Evolutionary conservation across 2,329 filamentous ascomycete species (phyloP).

Genomic region (Helotiales sp.): DNA sequence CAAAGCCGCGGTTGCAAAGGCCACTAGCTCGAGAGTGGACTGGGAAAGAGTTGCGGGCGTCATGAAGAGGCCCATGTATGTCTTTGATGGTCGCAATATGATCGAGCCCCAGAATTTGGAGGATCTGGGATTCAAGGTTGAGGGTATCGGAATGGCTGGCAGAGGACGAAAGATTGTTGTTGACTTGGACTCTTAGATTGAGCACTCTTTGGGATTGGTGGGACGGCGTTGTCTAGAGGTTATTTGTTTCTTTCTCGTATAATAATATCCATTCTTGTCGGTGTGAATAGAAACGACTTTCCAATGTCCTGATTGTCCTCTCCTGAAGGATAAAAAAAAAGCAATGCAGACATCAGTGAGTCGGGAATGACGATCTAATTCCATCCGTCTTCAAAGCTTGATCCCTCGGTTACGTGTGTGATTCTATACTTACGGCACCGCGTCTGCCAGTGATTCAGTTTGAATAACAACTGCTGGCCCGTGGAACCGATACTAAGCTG

Average conservation of each 20-base stretch:
- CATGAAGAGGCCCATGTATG: slow-evolving; percentile 53
- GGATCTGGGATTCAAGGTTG: slow-evolving; percentile 39
- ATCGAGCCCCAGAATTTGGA: slow-evolving; percentile 40
- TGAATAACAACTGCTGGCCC: no score
- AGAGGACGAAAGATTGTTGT: slow-evolving; percentile 9
- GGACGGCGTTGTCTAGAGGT: neutral
- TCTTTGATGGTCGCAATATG: slow-evolving; percentile 53
- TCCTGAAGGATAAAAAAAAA: neutral
- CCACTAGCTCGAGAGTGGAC: slow-evolving; percentile 45
- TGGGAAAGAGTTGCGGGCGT: slow-evolving; percentile 51
- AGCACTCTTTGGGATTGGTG: neutral
- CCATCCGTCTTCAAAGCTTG: no score
- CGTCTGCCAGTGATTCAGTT: no score
- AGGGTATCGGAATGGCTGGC: slow-evolving; percentile 30
- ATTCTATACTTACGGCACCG: no score
- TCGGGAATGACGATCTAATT: neutral
- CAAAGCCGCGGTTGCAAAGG: slow-evolving; percentile 13
- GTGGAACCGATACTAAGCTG: no score
- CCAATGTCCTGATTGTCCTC: neutral
- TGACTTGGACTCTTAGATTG: slow-evolving; percentile 7
- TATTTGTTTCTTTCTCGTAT: neutral
- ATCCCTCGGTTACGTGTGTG: no score
- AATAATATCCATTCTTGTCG: neutral
- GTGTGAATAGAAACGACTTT: neutral
- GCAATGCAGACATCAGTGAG: neutral